A percentile compares a stretch with the other conserved stretches of the same genome.
Conservation (phyloP, 2,329 filamentous ascomycete genomes). For the Cladosporium sp. region DNA sequence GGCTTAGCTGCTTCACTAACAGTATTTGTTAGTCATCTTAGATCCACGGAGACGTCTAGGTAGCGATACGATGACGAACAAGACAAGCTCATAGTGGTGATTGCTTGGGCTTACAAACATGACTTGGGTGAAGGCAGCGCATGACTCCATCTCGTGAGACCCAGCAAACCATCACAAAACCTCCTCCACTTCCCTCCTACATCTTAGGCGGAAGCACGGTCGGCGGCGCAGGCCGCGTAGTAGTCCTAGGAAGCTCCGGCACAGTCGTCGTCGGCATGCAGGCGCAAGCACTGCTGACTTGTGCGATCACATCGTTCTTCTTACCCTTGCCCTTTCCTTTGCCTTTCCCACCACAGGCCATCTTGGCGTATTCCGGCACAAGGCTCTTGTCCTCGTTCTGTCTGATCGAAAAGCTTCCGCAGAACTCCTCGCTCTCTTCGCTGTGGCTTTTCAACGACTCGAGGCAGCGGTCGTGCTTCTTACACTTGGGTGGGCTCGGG, state of each 20-base stretch:
- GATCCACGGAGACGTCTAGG: too few species aligned
- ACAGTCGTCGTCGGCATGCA: constrained; percentile 20
- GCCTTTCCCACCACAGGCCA: constrained; percentile 14
- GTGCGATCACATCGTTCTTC: constrained; percentile 15
- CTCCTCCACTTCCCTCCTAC: not conserved
- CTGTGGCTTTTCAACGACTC: constrained; percentile 15
- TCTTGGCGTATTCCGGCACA: constrained; percentile 18
- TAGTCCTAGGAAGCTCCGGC: constrained; percentile 19
- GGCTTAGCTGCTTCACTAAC: too few species aligned
- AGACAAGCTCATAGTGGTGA: too few species aligned
- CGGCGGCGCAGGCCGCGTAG: constrained; percentile 15
- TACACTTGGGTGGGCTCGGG: constrained; percentile 16
- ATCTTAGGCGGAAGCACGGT: constrained; percentile 15
- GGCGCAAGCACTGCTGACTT: constrained; percentile 21
- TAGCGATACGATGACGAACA: too few species aligned
- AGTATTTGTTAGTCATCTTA: too few species aligned
- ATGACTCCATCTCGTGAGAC: too few species aligned
- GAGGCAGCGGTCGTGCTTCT: constrained; percentile 16
- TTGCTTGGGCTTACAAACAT: too few species aligned
- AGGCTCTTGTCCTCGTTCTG: constrained; percentile 16
- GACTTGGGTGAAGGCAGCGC: too few species aligned
- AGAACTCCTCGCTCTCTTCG: constrained; percentile 19
- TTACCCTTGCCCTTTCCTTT: constrained; percentile 4
- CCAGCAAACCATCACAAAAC: too few species aligned
- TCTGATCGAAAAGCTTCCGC: constrained; percentile 15